Base-by-base conservation (phyloP, 176 grass and related monocot species). In the Puccinellia tenuiflora region DNA sequence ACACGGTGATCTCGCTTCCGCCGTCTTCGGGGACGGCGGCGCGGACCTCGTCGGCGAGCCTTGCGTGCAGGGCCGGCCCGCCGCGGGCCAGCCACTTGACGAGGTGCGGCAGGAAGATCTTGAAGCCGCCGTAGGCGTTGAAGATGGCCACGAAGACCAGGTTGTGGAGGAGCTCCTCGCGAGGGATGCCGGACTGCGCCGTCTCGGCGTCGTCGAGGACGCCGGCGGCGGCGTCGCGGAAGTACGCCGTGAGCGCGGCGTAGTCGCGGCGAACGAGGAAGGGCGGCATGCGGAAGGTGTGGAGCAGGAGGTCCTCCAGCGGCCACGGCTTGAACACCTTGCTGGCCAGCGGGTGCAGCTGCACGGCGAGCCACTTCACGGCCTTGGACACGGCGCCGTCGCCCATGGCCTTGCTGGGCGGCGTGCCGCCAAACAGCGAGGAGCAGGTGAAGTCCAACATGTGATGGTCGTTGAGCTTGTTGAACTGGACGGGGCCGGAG, bases 121-220 rank as follows among this genome's bases (percentile, higher is more conserved):
- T 97, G 86, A 86, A 80, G 4, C 88, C 95, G 28, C 95, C 92
- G 72, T 75, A 97, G 7, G 88, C 90, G 79, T 94, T 94, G 77
- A 97, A 97, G 43, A 91, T 61, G 46, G 86, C 79, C 40, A 57
- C 31, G 70, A 97, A 97, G 30, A 97, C 15, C 24, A 97, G 63
- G 86, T 94, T 94, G 83, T 97, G 90, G 30, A 92, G 77, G 18
- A 91, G 90, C 78, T 92, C 90, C 29, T 94, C 80, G 24, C 88
- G 90, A 5, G 88, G 25, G 57, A 97, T 11, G 15, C 80, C 85
- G 1, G 50, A 7, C 47, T 77, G 1, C 25, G 38, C 9, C 55
- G 76, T 46, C 79, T 91, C 86, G 35, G 95, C 90, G n/a, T 91
- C 86, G 78, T 92, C 81, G 12, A 97, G 77, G 33, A 88, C 51